phyloP scores from a whole-genome alignment of 352 stramenopile genomes.

The Thraustotheca clavata region DNA sequence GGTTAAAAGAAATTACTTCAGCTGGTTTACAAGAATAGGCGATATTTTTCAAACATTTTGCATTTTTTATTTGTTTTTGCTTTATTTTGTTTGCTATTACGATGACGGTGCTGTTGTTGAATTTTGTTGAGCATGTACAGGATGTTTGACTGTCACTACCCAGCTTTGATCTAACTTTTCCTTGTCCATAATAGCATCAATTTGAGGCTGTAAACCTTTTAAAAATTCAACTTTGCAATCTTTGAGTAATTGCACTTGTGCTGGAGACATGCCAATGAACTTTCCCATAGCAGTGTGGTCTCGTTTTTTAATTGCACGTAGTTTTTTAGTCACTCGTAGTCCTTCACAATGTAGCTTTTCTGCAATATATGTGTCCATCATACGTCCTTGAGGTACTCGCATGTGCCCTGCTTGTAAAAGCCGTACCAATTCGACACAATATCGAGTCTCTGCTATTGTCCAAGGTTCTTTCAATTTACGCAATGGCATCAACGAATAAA shows the following conservation, averaged over 20 bases:
- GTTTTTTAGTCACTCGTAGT: neutral
- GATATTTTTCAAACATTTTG: slow-evolving; percentile 1
- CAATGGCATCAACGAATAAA: slow-evolving; percentile 9
- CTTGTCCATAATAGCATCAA: neutral
- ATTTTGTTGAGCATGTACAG: neutral
- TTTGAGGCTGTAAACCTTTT: neutral
- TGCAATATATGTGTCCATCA: slow-evolving; percentile 7
- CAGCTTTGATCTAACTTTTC: slow-evolving; percentile 1
- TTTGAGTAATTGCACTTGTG: slow-evolving; percentile 1
- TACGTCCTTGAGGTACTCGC: slow-evolving; percentile 4
- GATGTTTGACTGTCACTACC: slow-evolving; percentile 11
- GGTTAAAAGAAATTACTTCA: no score
- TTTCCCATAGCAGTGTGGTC: slow-evolving; percentile 2
- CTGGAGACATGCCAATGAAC: neutral
- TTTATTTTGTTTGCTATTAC: neutral
- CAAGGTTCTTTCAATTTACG: neutral
- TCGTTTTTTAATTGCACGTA: neutral
- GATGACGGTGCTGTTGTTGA: neutral
- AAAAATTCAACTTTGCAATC: slow-evolving; percentile 3
- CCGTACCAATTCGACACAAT: slow-evolving; percentile 1
- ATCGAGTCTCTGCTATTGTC: neutral
- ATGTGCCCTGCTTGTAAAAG: slow-evolving; percentile 1
- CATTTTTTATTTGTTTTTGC: slow-evolving; percentile 4
- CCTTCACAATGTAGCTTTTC: slow-evolving; percentile 20
- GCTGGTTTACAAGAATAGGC: no score